phyloP scores from a whole-genome alignment of 495 filamentous ascomycete species.

The Penicillium cosmopolitanum region DNA sequence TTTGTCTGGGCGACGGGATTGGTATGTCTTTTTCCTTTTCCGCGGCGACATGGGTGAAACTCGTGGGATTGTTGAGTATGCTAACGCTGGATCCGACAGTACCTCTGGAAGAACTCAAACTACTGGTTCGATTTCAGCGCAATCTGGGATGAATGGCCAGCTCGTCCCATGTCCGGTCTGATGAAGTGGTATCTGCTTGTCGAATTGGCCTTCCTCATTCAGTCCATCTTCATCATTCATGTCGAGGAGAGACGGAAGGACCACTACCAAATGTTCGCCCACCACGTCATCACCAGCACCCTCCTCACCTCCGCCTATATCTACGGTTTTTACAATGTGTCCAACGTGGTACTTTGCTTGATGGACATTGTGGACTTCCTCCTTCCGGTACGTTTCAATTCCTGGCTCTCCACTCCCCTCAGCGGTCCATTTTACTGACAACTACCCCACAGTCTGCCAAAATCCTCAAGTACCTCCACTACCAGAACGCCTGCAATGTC shows the following conservation, averaged over 20 bases:
- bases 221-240: constrained; percentile 92
- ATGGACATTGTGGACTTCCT: constrained; percentile 95
- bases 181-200: constrained; percentile 92
- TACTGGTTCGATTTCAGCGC: constrained; percentile 78
- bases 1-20: constrained; percentile 82
- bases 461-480: constrained; percentile 87
- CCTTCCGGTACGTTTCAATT: constrained; percentile 66
- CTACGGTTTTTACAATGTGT: constrained; percentile 82
- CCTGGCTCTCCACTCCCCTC: neutral
- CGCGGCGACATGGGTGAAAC: neutral
- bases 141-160: constrained; percentile 85
- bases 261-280: constrained; percentile 91
- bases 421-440: neutral
- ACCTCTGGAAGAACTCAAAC: constrained; percentile 74
- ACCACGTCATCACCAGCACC: constrained; percentile 86
- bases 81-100: constrained; percentile 51
- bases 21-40: constrained; percentile 56
- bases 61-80: neutral
- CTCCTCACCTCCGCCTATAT: constrained; percentile 81
- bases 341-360: constrained; percentile 83
- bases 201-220: constrained; percentile 90
- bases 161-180: constrained; percentile 67
- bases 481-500: constrained; percentile 73
- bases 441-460: constrained; percentile 72
- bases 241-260: constrained; percentile 94